These are phyloP conservation scores for Penicillium sp. DNA, from an alignment of 2,329 filamentous ascomycete genomes.

Conservation along the genomic window DNA sequence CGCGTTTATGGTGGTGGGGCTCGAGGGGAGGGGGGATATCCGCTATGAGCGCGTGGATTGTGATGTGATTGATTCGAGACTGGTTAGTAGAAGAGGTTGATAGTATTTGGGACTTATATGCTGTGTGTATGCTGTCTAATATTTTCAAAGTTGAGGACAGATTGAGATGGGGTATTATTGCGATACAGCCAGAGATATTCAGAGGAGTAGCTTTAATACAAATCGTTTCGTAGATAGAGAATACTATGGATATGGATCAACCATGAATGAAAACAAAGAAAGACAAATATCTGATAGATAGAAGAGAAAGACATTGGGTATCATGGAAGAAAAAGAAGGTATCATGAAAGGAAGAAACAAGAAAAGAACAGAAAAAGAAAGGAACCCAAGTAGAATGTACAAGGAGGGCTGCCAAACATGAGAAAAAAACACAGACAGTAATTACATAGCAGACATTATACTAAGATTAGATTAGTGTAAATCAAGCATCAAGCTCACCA, in stretches of 20 bases:
- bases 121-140: not conserved
- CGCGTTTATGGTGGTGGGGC: constrained; percentile 17
- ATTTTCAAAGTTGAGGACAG: not conserved
- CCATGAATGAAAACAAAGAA: constrained; percentile 5
- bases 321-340: constrained; percentile 22
- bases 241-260: constrained; percentile 12
- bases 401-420: constrained; percentile 10
- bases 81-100: not conserved
- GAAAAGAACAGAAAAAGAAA: constrained; percentile 16
- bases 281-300: constrained; percentile 5
- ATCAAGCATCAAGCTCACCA: constrained; percentile 61
- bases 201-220: not conserved
- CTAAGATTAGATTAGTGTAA: constrained; percentile 5
- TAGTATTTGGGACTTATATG: not conserved
- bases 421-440: not conserved
- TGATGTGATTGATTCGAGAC: not conserved
- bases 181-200: not conserved
- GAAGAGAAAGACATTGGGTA: constrained; percentile 28
- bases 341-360: not conserved
- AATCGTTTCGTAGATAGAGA: not conserved
- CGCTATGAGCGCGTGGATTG: not conserved
- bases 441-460: constrained; percentile 1
- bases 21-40: not conserved
- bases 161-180: not conserved
- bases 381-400: constrained; percentile 11